A percentile compares a stretch with the other conserved stretches of the same genome.
Conservation (phyloP, 2,329 filamentous ascomycete genomes). For the Fusarium sp. region DNA sequence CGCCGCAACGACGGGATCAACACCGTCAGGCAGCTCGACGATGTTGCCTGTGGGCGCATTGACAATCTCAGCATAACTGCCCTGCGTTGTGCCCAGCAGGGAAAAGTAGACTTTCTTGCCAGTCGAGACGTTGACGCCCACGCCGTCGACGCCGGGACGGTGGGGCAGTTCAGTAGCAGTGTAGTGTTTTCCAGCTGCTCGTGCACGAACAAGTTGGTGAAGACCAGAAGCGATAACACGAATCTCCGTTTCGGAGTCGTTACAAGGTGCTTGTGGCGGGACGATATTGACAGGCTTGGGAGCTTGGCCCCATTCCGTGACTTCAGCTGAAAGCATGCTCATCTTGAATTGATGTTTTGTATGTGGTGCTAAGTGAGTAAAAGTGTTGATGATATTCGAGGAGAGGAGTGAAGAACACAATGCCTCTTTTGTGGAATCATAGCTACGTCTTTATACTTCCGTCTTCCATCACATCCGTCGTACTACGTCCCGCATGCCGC, state of each 20-base stretch:
- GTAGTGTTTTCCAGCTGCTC: conserved; percentile 68
- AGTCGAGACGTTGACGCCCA: conserved; percentile 59
- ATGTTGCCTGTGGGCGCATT: conserved; percentile 58
- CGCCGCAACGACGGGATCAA: conserved; percentile 64
- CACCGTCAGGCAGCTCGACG: conserved; percentile 57
- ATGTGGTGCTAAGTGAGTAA: neutral
- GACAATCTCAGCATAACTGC: conserved; percentile 62
- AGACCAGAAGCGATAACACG: conserved; percentile 65
- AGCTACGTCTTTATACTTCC: conserved; percentile 29
- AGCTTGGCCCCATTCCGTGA: conserved; percentile 55
- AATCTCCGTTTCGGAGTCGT: conserved; percentile 59
- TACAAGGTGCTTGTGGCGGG: conserved; percentile 53
- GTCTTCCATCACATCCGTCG: neutral
- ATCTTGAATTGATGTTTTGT: conserved; percentile 21
- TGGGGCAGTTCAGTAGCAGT: conserved; percentile 62
- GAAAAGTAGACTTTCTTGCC: conserved; percentile 64
- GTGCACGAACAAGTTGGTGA: conserved; percentile 65
- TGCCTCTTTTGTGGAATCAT: neutral
- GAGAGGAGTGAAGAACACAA: neutral
- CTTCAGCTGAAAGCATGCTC: conserved; percentile 55
- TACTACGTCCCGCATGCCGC: neutral
- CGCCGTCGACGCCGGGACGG: conserved; percentile 65
- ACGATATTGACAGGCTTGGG: conserved; percentile 48
- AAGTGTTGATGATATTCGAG: neutral
- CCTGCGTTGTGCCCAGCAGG: conserved; percentile 51